Evolutionary conservation across 2,329 filamentous ascomycete species (phyloP).

Genomic region (Sphaceloma murrayae): DNA sequence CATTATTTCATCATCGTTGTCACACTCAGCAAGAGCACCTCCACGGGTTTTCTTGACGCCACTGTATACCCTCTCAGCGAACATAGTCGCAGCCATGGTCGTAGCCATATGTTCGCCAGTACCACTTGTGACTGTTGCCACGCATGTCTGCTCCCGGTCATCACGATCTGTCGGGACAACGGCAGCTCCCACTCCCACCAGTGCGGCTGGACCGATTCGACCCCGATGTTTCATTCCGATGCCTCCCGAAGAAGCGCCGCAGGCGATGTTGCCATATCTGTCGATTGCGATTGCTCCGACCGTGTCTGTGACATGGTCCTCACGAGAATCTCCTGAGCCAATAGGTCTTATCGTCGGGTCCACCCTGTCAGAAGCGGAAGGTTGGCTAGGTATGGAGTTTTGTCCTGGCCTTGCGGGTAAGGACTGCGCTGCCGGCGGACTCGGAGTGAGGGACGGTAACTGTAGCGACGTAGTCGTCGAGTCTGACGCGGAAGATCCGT

Average conservation of each 20-base stretch:
- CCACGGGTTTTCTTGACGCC: conserved; percentile 50
- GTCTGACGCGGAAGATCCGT: conserved; percentile 31
- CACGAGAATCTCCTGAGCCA: too few relatives aligned
- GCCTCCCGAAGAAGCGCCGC: conserved; percentile 89
- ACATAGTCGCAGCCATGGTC: conserved; percentile 78
- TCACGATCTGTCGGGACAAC: conserved; percentile 67
- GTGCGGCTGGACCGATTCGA: conserved; percentile 80
- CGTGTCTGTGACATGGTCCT: conserved; percentile 75
- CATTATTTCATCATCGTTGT: conserved; percentile 53
- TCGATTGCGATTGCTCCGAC: conserved; percentile 95
- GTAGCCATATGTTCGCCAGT: conserved; percentile 98
- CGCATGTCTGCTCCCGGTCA: conserved; percentile 59
- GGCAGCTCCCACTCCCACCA: conserved; percentile 83
- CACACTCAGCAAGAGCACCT: conserved; percentile 44
- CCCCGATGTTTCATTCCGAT: conserved; percentile 98
- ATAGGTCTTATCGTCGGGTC: too few relatives aligned
- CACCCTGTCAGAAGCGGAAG: too few relatives aligned
- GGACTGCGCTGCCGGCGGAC: conserved; percentile 16
- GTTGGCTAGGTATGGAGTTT: background rate
- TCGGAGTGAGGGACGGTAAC: conserved; percentile 22
- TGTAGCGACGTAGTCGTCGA: conserved; percentile 25
- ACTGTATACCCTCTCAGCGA: conserved; percentile 75
- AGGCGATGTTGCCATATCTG: conserved; percentile 74
- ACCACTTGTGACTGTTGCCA: conserved; percentile 82
- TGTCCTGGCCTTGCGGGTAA: background rate